These are phyloP conservation scores for Blastocystis sp. DNA, from an alignment of 352 stramenopile species.

Conservation along the genomic window DNA sequence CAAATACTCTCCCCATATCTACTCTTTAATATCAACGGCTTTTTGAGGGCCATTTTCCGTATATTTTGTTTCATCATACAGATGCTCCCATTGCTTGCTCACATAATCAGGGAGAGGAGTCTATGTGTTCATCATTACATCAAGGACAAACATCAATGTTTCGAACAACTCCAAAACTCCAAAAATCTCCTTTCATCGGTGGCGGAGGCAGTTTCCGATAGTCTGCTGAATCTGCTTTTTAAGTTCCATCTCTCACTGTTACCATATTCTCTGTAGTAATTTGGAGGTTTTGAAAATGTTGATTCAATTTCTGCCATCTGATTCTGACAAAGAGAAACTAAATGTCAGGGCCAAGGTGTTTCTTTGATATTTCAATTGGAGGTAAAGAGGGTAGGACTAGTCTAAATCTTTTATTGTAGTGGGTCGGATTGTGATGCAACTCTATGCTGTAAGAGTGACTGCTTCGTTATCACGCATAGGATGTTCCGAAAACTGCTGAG, in stretches of 20 bases:
- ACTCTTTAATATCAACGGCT: conserved; percentile 9
- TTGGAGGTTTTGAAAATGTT: conserved; percentile 28
- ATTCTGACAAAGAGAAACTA: background rate
- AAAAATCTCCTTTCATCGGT: conserved; percentile 48
- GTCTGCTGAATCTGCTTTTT: background rate
- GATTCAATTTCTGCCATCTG: background rate
- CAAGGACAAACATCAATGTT: background rate
- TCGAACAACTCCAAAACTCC: conserved; percentile 28
- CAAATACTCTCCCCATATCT: background rate
- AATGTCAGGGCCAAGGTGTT: conserved; percentile 74
- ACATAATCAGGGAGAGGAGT: conserved; percentile 32
- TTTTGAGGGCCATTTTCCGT: conserved; percentile 1
- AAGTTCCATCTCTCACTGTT: background rate
- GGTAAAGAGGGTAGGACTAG: conserved; percentile 72
- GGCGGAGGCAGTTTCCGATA: background rate
- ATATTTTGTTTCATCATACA: conserved; percentile 39
- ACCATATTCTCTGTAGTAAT: conserved; percentile 62
- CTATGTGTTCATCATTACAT: background rate
- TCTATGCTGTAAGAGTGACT: conserved; percentile 75
- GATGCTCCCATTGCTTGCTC: background rate
- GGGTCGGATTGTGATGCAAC: conserved; percentile 76
- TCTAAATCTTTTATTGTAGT: conserved; percentile 33
- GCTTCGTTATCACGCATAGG: conserved; percentile 71
- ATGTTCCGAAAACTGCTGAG: conserved; percentile 71
- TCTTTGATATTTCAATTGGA: conserved; percentile 87